phyloP scores from a whole-genome alignment of 371 early-diverging fungal species.

The Choanephora cucurbitarum region DNA sequence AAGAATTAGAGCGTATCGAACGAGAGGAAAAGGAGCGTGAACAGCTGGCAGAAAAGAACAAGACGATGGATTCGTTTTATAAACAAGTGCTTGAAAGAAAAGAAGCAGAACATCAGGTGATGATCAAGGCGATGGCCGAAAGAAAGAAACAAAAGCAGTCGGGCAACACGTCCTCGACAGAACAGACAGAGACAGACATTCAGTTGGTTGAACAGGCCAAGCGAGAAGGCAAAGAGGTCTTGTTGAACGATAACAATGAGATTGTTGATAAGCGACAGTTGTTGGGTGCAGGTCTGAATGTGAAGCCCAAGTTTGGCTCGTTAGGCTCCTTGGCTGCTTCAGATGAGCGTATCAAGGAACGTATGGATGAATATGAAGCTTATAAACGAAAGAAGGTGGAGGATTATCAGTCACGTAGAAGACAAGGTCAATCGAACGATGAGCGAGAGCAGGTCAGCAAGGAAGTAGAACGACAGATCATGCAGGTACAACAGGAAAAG shows the following conservation, averaged over 20 bases:
- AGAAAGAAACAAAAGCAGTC: conserved; percentile 1
- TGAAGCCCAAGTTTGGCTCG: conserved; percentile 51
- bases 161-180: neutral
- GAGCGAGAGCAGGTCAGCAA: conserved; percentile 45
- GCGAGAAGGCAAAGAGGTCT: conserved; percentile 52
- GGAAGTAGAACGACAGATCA: conserved; percentile 58
- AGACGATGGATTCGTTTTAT: conserved; percentile 48
- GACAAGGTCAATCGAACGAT: conserved; percentile 26
- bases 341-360: conserved; percentile 47
- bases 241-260: conserved; percentile 73
- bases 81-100: conserved; percentile 45
- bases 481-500: conserved; percentile 53
- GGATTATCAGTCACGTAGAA: conserved; percentile 35
- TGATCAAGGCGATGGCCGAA: conserved; percentile 37
- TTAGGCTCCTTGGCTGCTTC: conserved; percentile 32
- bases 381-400: conserved; percentile 55
- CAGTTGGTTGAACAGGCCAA: conserved; percentile 46
- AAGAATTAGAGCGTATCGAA: conserved; percentile 76
- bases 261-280: conserved; percentile 82
- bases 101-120: conserved; percentile 37
- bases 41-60: conserved; percentile 37
- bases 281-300: conserved; percentile 78
- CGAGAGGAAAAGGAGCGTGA: conserved; percentile 78
- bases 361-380: conserved; percentile 49
- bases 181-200: conserved; percentile 19